A percentile compares a stretch with the other conserved stretches of the same genome.
phyloP scores from a whole-genome alignment of 2,329 filamentous ascomycete species.

The Dothiorella sarmentorum region DNA sequence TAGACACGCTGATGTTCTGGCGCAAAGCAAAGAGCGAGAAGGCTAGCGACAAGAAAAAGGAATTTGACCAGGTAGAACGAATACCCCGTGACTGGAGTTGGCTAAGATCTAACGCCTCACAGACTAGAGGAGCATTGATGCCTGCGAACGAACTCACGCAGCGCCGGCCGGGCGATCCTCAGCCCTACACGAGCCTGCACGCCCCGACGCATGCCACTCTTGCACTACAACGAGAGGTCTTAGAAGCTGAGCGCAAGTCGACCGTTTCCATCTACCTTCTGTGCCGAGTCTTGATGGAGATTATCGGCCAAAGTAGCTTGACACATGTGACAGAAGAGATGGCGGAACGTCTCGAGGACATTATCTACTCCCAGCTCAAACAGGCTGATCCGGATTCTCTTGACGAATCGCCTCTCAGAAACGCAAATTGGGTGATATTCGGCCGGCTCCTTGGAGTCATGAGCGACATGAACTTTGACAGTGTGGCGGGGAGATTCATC shows the following conservation, averaged over 20 bases:
- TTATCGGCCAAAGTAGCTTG: constrained; percentile 85
- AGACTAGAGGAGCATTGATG: constrained; percentile 26
- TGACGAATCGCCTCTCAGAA: constrained; percentile 71
- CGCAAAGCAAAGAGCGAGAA: constrained; percentile 92
- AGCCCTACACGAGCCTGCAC: constrained; percentile 26
- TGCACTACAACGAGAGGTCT: constrained; percentile 65
- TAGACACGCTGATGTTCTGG: constrained; percentile 98
- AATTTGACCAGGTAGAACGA: constrained; percentile 19
- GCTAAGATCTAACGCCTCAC: constrained; percentile 20
- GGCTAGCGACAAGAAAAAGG: constrained; percentile 46
- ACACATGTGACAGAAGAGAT: constrained; percentile 82
- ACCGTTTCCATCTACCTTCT: constrained; percentile 95
- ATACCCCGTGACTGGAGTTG: not conserved
- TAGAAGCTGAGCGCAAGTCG: constrained; percentile 80
- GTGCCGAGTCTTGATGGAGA: constrained; percentile 88
- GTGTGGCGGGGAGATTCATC: constrained; percentile 78
- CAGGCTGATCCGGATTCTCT: constrained; percentile 81
- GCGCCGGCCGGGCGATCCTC: constrained; percentile 26
- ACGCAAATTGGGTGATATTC: constrained; percentile 95
- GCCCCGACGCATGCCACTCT: constrained; percentile 33
- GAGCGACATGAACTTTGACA: constrained; percentile 86
- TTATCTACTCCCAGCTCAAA: constrained; percentile 95
- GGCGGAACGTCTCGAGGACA: constrained; percentile 88
- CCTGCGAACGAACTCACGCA: constrained; percentile 3
- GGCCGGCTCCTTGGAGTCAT: constrained; percentile 91